Base-by-base conservation (phyloP, 2,329 filamentous ascomycete genomes). In the Metarhizium guizhouense region DNA sequence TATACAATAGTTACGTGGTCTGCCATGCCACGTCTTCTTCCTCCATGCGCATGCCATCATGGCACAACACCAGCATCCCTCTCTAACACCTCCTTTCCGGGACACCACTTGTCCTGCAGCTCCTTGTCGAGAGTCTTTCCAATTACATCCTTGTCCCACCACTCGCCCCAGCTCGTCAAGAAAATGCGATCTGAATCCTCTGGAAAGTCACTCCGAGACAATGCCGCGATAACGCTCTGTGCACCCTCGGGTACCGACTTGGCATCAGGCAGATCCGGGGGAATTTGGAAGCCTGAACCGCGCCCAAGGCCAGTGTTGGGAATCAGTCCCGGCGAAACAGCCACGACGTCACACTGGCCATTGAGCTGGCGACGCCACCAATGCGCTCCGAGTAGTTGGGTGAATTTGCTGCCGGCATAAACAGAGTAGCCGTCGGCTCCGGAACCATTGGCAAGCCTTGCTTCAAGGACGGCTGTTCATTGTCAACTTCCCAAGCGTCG, bases 161-260 rank as follows among this genome's bases (percentile, higher is more conserved):
- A 82, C 67, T 81, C 77, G 1, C 78, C 78, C 78, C 77, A 80
- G 60, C 77, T 80, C 0, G 77, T 80, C 49, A 82, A 60, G 63
- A 81, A 81, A 54, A 81, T 77, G 52, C 73, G 72, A 18, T 81
- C 74, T 0, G 72, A 74, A 40, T 82, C 77, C 30, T 75, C 70
- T 1, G 78, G 78, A 45, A 81, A 68, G 58, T 80, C 76, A 18
- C 70, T 67, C 3, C 70, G 63, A 0, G 68, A 72, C 30, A 80
- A 70, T 0, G 77, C 78, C 1, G 65, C 63, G 16, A 77, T 65
- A 1, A 81, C 68, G 56, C 68, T 80, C 18, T 65, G 60, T 1
- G 75, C 78, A 11, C 77, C 78, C 65, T 79, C 72, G 2, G 72
- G 62, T 2, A 79, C 60, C 0, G 69, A 67, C 64, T 79, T 80